Conservation (phyloP, 345 rosid genomes). For the Barbarea vulgaris region DNA sequence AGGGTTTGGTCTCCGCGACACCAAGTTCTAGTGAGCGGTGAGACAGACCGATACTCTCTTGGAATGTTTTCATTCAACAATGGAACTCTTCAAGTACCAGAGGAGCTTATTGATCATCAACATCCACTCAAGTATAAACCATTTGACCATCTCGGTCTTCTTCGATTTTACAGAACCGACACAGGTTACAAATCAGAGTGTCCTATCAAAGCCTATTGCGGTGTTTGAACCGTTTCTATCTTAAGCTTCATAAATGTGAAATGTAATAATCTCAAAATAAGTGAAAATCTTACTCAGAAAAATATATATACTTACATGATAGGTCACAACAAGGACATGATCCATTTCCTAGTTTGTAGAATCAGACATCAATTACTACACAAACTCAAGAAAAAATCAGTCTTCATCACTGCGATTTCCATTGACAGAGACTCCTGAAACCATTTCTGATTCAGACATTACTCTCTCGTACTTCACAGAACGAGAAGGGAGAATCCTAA, state of each 20-base stretch:
- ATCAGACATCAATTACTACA: slow-evolving; percentile 12
- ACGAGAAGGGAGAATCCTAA: slow-evolving; percentile 59
- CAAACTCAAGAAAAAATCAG: slow-evolving; percentile 31
- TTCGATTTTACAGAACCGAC: slow-evolving; percentile 35
- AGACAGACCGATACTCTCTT: slow-evolving; percentile 44
- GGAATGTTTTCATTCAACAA: slow-evolving; percentile 40
- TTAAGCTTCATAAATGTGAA: background rate
- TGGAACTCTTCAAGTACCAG: slow-evolving; percentile 38
- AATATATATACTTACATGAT: slow-evolving; percentile 32
- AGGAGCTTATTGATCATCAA: slow-evolving; percentile 43
- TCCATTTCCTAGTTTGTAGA: slow-evolving; percentile 7
- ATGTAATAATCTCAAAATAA: slow-evolving; percentile 5
- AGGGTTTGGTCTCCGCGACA: slow-evolving; percentile 43
- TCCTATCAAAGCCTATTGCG: slow-evolving; percentile 48
- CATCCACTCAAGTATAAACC: slow-evolving; percentile 45
- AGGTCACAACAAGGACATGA: slow-evolving; percentile 33
- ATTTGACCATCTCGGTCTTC: slow-evolving; percentile 41
- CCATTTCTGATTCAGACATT: slow-evolving; percentile 78
- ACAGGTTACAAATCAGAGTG: slow-evolving; percentile 29
- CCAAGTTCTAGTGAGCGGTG: slow-evolving; percentile 46
- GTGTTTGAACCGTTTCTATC: slow-evolving; percentile 29
- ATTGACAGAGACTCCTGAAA: slow-evolving; percentile 44
- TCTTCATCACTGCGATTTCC: slow-evolving; percentile 52
- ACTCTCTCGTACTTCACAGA: slow-evolving; percentile 69
- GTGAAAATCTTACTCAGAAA: slow-evolving; percentile 4